These are phyloP conservation scores for Nymphaea colorata DNA, from an alignment of 164 flowering plant genomes.

Conservation along the genomic window DNA sequence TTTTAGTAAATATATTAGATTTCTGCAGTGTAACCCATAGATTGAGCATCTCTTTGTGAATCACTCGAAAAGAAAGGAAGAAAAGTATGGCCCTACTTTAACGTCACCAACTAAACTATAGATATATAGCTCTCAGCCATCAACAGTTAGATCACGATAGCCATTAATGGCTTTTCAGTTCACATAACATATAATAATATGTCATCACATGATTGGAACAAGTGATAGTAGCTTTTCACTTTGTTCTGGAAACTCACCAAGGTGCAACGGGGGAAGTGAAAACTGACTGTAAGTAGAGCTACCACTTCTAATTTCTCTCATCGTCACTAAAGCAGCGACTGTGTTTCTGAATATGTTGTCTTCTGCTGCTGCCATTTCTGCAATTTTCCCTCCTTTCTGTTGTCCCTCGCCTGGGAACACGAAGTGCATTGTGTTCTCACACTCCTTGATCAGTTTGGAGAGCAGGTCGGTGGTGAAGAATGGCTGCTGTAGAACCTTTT, in stretches of 20 bases:
- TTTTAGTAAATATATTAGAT: too few relatives aligned
- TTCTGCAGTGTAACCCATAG: too few relatives aligned
- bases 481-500: conserved; percentile 64
- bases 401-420: conserved; percentile 22
- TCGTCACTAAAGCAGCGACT: conserved; percentile 55
- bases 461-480: conserved; percentile 62
- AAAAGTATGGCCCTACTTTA: too few relatives aligned
- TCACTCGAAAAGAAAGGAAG: too few relatives aligned
- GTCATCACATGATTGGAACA: background rate
- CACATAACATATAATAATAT: too few relatives aligned
- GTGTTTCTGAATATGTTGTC: conserved; percentile 60
- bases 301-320: conserved; percentile 68
- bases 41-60: too few relatives aligned
- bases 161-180: too few relatives aligned
- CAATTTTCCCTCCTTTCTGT: conserved; percentile 1
- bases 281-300: conserved; percentile 68
- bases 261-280: conserved; percentile 70
- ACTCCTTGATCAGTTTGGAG: conserved; percentile 65
- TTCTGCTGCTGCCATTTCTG: conserved; percentile 6
- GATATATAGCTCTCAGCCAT: too few relatives aligned
- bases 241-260: conserved; percentile 12
- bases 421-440: conserved; percentile 51
- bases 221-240: background rate
- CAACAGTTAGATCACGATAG: too few relatives aligned
- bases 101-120: too few relatives aligned